Conservation (phyloP, 805 yeast genomes). For the Ogataea pini region DNA sequence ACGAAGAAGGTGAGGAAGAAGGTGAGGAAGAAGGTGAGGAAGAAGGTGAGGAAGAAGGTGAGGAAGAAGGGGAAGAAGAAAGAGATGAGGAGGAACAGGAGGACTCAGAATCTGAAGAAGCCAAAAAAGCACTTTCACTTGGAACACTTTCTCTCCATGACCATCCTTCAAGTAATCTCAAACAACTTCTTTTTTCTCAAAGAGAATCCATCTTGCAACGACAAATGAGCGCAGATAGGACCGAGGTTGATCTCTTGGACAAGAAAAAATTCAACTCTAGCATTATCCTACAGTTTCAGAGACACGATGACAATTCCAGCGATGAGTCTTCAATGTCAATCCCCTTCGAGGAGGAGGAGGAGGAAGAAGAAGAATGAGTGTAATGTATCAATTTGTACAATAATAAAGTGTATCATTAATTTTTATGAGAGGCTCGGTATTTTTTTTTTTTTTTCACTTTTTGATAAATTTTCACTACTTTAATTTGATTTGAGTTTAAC, state of each 20-base stretch:
- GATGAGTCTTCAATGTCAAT: constrained; percentile 17
- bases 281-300: constrained; percentile 14
- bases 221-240: not conserved
- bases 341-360: constrained; percentile 27
- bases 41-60: not conserved
- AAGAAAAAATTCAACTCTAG: constrained; percentile 18
- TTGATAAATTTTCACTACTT: not conserved
- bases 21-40: constrained; percentile 2
- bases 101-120: not conserved
- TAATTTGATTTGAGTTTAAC: not conserved
- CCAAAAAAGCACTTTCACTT: not conserved
- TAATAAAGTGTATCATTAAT: not conserved
- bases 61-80: constrained; percentile 6
- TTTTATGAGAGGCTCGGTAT: not conserved
- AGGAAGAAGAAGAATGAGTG: constrained; percentile 17
- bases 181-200: not conserved
- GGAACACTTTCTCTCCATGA: not conserved
- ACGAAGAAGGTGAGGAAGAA: constrained; percentile 6
- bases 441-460: not conserved
- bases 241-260: constrained; percentile 18
- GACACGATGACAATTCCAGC: constrained; percentile 5
- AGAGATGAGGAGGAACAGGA: not conserved
- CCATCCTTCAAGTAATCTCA: not conserved
- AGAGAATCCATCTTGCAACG: not conserved
- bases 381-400: constrained; percentile 3